phyloP scores from a whole-genome alignment of 176 grass and related monocot genomes.

The Oryza coarctata region DNA sequence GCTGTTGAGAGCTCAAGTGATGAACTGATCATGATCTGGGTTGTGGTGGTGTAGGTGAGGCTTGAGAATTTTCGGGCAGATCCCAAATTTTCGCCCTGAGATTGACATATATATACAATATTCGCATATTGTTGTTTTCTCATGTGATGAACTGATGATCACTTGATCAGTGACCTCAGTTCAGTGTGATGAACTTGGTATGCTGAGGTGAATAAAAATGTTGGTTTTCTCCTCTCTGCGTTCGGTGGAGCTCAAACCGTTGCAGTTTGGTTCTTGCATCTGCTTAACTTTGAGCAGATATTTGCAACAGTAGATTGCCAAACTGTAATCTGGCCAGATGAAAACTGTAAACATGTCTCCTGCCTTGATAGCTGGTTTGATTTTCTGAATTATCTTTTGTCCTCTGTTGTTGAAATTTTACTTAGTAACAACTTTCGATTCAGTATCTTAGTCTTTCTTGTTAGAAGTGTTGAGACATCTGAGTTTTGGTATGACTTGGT shows the following conservation, averaged over 20 bases:
- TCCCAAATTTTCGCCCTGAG: conserved; percentile 66
- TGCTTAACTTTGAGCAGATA: neutral
- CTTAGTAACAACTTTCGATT: too few species aligned
- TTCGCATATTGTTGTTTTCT: neutral
- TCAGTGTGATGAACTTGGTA: neutral
- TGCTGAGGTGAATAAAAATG: conserved; percentile 8
- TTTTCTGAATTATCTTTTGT: neutral
- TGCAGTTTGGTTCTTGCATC: neutral
- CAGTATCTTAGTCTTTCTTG: too few species aligned
- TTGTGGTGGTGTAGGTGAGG: conserved; percentile 47
- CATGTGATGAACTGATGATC: neutral
- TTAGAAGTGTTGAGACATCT: too few species aligned
- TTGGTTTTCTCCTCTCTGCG: neutral
- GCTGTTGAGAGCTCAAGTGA: conserved; percentile 21
- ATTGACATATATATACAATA: conserved; percentile 20
- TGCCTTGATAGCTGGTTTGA: neutral
- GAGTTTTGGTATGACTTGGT: too few species aligned
- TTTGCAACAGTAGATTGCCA: neutral
- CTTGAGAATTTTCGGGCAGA: conserved; percentile 54
- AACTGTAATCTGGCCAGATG: neutral
- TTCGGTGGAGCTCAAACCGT: neutral
- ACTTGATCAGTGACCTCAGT: neutral
- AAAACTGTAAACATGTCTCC: neutral
- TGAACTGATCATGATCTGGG: conserved; percentile 47
- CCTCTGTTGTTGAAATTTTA: neutral